Base-by-base conservation (phyloP, 2,329 filamentous ascomycete genomes). In the Albifimbria verrucaria region DNA sequence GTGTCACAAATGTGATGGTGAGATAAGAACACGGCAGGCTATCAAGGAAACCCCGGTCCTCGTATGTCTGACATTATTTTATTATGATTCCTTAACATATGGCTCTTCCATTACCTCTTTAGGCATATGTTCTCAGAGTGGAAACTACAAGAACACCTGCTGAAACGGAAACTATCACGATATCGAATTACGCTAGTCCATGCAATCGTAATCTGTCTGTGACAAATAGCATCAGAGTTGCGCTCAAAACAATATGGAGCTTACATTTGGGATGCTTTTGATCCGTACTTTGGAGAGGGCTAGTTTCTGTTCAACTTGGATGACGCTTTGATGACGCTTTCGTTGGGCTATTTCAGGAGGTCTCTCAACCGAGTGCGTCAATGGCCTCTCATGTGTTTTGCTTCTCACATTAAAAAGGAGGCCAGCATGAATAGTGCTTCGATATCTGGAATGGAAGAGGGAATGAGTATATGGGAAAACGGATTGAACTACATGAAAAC, bases 401-500 rank as follows among this genome's bases (percentile, higher is more conserved):
- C 7, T 20, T 44, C 5, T 20, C 7, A 11, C 3, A 17, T 44
- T 6, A 44, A 17, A 44, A 21, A 21, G 4, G 5, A 44, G 42
- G 68, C 65, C 49, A 62, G 66, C 50, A 62, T 68, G 10, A 65
- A 64, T 48, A 76, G 74, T 62, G 73, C 73, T 4, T 76, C 68
- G 28, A 71, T 75, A 1, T 72, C 62, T 1, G 69, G 70, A 4
- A 72, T 72, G 77, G 75, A 81, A 61, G 77, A 81, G 58, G 80
- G 83, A 50, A 65, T 83, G 0, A 62, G 68, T 2, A 70, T 84
- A 47, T 72, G 76, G 39, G 63, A 63, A 4, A 64, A 66, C 36
- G 59, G 65, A 51, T 72, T 83, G n/a, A 83, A 84, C 56, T 78
- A 82, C 39, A 65, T 74, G 59, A 65, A 68, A 55, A 77, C 80